Conservation (phyloP, 306 rosid genomes). For the Vigna unguiculata region DNA sequence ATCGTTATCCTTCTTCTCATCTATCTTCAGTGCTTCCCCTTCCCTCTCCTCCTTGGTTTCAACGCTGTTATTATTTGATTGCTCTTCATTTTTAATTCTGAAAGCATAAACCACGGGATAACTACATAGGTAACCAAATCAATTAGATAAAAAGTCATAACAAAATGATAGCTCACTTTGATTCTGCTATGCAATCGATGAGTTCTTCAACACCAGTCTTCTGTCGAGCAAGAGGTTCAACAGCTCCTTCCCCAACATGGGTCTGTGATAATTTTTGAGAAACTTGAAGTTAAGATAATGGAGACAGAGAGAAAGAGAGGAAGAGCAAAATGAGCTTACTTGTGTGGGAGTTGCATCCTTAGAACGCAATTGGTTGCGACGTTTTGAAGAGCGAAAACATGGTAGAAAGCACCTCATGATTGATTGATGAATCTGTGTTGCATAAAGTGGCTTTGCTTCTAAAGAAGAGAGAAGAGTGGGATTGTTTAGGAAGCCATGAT, state of each 20-base stretch:
- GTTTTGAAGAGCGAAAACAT: constrained; percentile 56
- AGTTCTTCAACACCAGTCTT: constrained; percentile 36
- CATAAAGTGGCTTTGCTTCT: constrained; percentile 43
- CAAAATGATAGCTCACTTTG: constrained; percentile 55
- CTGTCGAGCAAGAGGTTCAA: constrained; percentile 41
- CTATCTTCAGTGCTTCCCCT: constrained; percentile 33
- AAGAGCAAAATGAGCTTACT: constrained; percentile 37
- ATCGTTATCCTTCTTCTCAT: background rate
- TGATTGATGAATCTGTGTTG: constrained; percentile 15
- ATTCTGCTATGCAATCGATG: constrained; percentile 40
- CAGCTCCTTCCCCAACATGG: constrained; percentile 45
- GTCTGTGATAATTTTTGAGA: constrained; percentile 39
- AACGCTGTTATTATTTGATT: constrained; percentile 36
- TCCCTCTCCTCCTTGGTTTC: constrained; percentile 35
- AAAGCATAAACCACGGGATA: background rate
- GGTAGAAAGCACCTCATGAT: constrained; percentile 68
- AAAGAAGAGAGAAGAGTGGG: constrained; percentile 15
- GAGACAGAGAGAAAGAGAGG: background rate
- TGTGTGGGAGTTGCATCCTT: constrained; percentile 14
- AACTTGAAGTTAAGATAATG: background rate
- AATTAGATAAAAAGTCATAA: background rate
- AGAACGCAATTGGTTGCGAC: constrained; percentile 35
- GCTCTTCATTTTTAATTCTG: constrained; percentile 54
- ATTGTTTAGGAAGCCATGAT: background rate
- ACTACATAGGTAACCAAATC: background rate